phyloP scores from a whole-genome alignment of 2,329 filamentous ascomycete species.

The Blastomyces percursus region DNA sequence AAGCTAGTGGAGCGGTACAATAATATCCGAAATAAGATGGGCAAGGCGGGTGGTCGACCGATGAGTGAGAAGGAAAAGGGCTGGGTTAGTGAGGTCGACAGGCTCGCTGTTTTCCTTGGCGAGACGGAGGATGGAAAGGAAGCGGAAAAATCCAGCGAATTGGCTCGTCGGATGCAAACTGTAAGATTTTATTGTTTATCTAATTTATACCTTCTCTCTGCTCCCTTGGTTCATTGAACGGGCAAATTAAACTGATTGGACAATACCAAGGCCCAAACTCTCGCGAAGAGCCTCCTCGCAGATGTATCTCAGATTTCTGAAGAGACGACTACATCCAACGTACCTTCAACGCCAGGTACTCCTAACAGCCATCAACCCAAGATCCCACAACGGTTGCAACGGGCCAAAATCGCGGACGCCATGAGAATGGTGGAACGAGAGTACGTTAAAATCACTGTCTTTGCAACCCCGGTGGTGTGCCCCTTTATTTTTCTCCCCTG shows the following conservation, averaged over 20 bases:
- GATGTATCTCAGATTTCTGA: constrained; percentile 25
- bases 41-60: constrained; percentile 33
- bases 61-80: constrained; percentile 37
- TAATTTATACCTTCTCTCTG: background rate
- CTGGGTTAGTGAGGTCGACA: constrained; percentile 36
- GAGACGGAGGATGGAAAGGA: constrained; percentile 15
- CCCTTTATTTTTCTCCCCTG: background rate
- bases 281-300: constrained; percentile 28
- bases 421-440: constrained; percentile 43
- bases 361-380: constrained; percentile 21
- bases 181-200: constrained; percentile 21
- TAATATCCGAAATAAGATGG: constrained; percentile 33
- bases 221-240: background rate
- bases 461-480: background rate
- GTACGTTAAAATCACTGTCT: constrained; percentile 19
- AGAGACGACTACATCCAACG: constrained; percentile 18
- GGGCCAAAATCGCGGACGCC: constrained; percentile 37
- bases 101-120: constrained; percentile 28
- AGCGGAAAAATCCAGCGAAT: constrained; percentile 10
- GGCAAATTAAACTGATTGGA: background rate
- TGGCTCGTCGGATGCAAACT: constrained; percentile 27
- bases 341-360: constrained; percentile 22
- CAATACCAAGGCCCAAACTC: constrained; percentile 25
- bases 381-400: constrained; percentile 35
- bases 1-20: constrained; percentile 35